Base-by-base conservation (phyloP, 2,329 filamentous ascomycete species). In the Talaromyces sp. region DNA sequence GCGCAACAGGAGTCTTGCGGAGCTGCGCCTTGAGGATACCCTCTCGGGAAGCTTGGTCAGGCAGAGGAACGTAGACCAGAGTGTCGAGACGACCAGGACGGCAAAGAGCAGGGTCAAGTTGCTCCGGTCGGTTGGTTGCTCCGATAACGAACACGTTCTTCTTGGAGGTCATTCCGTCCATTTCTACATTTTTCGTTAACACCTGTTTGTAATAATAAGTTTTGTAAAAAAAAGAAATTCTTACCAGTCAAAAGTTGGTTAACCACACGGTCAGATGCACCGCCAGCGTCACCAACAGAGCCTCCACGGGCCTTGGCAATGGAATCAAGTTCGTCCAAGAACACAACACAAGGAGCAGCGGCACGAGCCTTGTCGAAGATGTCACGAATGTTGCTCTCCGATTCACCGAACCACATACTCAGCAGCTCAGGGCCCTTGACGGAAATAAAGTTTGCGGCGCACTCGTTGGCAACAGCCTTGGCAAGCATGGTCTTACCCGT, bases 341-440 rank as follows among this genome's bases (percentile, higher is more conserved):
- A 99, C 70, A 99, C 95, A 65, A 99, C 91, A 72, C 96, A 99
- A 80, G 95, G 95, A 71, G 95, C 95, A 64, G 96, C 95, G 65
- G 95, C 96, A 75, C 95, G 92, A 67, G 95, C 95, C 87, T 98
- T 99, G 87, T 99, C 95, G 78, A 99, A 99, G 72, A 99, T 99
- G 77, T 99, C 95, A 75, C 95, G 91, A 68, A 99, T 98, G 82
- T 99, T 99, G 87, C 92, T 96, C 82, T 99, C 96, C 59, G 95
- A 99, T 82, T 99, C 95, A 88, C 95, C 95, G 75, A 99, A 99
- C 95, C 95, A 99, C 95, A 99, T 99, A 78, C 92, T 97, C 71
- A 99, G 87, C 72, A 99, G 85, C 78, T 99, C 95, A 62, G 95
- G 96, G 64, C 95, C 95, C 87, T 99, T 99, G 79, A 99, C 89